Conservation (phyloP, 305 asterid genomes). For the Andrographis paniculata region DNA sequence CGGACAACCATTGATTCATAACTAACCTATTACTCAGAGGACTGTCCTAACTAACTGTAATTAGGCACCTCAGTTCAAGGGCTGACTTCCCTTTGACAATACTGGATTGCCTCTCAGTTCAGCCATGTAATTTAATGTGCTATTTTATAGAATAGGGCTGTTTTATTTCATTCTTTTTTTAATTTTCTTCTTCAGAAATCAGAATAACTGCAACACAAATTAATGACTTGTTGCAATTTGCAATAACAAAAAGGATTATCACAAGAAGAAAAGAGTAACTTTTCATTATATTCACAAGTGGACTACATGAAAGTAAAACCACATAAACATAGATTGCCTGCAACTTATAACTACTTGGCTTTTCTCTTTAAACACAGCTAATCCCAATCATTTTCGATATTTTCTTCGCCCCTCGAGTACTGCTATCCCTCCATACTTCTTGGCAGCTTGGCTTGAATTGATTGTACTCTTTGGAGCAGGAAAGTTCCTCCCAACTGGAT, state of each 20-base stretch:
- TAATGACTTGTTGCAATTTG: neutral
- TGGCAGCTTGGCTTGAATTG: conserved; percentile 38
- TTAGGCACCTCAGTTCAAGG: conserved; percentile 16
- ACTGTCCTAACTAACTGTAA: conserved; percentile 13
- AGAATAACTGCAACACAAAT: too few species aligned
- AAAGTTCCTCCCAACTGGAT: conserved; percentile 17
- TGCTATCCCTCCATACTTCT: conserved; percentile 28
- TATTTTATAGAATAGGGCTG: conserved; percentile 4
- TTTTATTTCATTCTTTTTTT: neutral
- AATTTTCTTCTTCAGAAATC: neutral
- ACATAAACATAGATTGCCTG: neutral
- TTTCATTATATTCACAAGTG: neutral
- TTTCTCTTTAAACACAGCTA: neutral
- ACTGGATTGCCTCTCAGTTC: conserved; percentile 14
- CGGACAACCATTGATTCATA: conserved; percentile 11
- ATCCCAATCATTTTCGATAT: conserved; percentile 9
- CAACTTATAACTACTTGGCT: neutral
- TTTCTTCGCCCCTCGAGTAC: conserved; percentile 22
- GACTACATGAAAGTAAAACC: conserved; percentile 11
- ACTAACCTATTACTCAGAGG: conserved; percentile 15
- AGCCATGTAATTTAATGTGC: neutral
- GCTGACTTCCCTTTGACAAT: conserved; percentile 3
- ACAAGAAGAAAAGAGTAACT: neutral
- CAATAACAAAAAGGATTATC: neutral
- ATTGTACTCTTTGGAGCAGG: conserved; percentile 23